Evolutionary conservation across 2,329 filamentous ascomycete species (phyloP).

Genomic region (Dactylellina parvicollis): DNA sequence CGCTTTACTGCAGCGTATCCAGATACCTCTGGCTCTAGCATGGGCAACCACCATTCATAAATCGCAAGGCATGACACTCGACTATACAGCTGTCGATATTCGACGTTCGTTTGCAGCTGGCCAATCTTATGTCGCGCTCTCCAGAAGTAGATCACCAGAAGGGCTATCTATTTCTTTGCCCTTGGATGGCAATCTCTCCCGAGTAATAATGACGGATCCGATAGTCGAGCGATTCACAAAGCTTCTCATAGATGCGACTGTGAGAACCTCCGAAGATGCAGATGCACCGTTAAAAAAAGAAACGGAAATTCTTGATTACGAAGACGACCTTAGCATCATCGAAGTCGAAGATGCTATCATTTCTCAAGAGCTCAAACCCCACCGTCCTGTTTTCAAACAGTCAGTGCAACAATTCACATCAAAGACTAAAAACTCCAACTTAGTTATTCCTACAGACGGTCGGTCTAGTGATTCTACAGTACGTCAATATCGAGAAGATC

Average conservation of each 20-base stretch:
- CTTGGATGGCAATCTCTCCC: not conserved
- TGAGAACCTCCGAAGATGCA: not conserved
- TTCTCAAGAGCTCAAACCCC: not conserved
- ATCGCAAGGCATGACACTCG: conserved; percentile 71
- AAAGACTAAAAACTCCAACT: not conserved
- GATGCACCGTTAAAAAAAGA: not conserved
- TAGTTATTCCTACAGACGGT: not conserved
- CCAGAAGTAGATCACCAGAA: conserved; percentile 66
- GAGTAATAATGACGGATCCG: conserved; percentile 38
- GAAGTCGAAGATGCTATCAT: not conserved
- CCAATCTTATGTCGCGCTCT: conserved; percentile 73
- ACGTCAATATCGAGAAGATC: not conserved
- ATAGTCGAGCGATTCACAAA: conserved; percentile 40
- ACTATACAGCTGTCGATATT: conserved; percentile 69
- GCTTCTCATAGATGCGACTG: conserved; percentile 6
- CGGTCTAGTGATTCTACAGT: not conserved
- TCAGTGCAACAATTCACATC: conserved; percentile 41
- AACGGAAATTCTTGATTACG: not conserved
- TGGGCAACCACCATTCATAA: conserved; percentile 75
- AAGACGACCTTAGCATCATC: not conserved
- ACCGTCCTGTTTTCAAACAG: conserved; percentile 38
- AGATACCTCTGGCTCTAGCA: conserved; percentile 70
- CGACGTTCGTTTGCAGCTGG: conserved; percentile 67
- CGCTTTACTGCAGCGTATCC: conserved; percentile 65
- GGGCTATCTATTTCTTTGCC: conserved; percentile 61